phyloP scores from a whole-genome alignment of 148 eudicot species.

The Silene conica region DNA sequence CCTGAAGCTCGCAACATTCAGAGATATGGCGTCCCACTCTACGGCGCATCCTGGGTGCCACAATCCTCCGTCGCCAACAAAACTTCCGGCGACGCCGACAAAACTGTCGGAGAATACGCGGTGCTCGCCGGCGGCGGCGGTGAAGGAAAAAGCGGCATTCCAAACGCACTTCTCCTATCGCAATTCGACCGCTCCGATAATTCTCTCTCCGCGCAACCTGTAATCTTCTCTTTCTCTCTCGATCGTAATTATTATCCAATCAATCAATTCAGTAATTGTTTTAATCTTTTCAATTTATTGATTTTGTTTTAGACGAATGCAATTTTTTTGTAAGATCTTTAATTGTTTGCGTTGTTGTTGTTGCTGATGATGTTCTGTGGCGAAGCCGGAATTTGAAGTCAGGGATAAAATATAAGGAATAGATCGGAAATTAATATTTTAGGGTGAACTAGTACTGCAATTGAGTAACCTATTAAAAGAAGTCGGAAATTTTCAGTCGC shows the following conservation, averaged over 20 bases:
- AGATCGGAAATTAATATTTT: not conserved
- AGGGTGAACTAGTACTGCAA: too few relatives aligned
- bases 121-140: constrained; percentile 89
- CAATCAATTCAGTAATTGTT: too few relatives aligned
- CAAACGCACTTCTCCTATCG: constrained; percentile 57
- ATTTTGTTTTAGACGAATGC: not conserved
- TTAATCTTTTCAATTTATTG: not conserved
- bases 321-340: not conserved
- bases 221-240: constrained; percentile 18
- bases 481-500: too few relatives aligned
- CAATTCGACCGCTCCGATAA: constrained; percentile 46
- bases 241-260: not conserved
- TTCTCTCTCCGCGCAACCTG: constrained; percentile 67
- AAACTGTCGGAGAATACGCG: constrained; percentile 21
- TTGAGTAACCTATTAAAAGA: too few relatives aligned
- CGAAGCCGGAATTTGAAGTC: not conserved
- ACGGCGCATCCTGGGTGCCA: constrained; percentile 84
- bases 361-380: not conserved
- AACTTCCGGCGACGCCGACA: constrained; percentile 6
- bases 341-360: not conserved
- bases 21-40: constrained; percentile 78
- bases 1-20: constrained; percentile 29
- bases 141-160: constrained; percentile 77
- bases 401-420: not conserved
- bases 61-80: constrained; percentile 27